Evolutionary conservation across 495 filamentous ascomycete genomes (phyloP), one percentile per base, ranked within the genome.

Genomic region (Podospora appendiculata): DNA sequence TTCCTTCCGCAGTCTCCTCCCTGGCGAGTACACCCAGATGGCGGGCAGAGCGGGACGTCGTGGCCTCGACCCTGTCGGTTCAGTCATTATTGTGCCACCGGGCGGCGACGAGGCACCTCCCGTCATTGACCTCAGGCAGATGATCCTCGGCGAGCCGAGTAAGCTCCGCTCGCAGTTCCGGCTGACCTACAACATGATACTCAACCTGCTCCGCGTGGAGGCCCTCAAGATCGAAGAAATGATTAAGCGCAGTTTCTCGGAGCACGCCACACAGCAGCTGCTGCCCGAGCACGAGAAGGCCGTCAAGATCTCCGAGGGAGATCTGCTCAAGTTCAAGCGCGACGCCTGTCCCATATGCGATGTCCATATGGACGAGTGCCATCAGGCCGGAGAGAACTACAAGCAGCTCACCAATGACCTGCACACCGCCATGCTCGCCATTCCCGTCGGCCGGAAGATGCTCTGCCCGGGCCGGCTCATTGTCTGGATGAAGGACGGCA

Each of bases 231-330:
- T 98, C 58, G 93, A 98, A 68, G 93, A 98, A 69, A 98, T 98
- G 93, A 98, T 98, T 72, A 98, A 98, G 76, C 83, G 93, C 56
- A 95, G 89, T 66, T 98, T 98, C 78, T 95, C 90, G 52, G 93
- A 98, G 69, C 93, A 98, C 70, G 90, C 90, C n/a, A 96, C 94
- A 0, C 94, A 97, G 61, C 92, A 94, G 54, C 73, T 97, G 34
- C 73, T 97, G 10, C 93, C 93, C 1, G 89, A 96, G 67, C 91
- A 96, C 56, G 92, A 97, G 70, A 92, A 91, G 64, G 83, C 89
- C 58, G 87, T 97, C 42, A 89, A 92, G 61, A 59, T 95, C n/a
- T 94, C 90, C 0, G 89, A 97, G 64, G 89, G 87, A 2, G 90
- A 93, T 66, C 72, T 98, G 53, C 88, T 79, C 38, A 95, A 92